Conservation (phyloP, 1,284 basidiomycete species). For the Naganishia sp. region DNA sequence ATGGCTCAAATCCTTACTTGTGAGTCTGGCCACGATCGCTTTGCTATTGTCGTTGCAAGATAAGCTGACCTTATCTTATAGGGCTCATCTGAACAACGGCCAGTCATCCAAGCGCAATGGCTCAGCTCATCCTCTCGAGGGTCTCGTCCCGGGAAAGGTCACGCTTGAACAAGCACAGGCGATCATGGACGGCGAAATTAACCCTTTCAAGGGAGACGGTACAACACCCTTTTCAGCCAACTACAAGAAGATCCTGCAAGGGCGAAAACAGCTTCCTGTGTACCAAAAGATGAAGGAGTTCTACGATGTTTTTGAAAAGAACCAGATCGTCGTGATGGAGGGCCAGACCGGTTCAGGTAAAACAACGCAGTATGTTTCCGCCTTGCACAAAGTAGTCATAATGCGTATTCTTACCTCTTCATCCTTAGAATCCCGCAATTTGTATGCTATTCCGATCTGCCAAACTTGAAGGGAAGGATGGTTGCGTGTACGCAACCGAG, state of each 20-base stretch:
- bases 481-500: slow-evolving; percentile 97
- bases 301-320: slow-evolving; percentile 65
- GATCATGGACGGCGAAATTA: slow-evolving; percentile 77
- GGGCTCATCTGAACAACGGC: slow-evolving; percentile 25
- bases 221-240: slow-evolving; percentile 65
- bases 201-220: slow-evolving; percentile 72
- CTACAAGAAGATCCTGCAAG: slow-evolving; percentile 84
- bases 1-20: slow-evolving; percentile 22
- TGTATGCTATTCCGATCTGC: slow-evolving; percentile 88
- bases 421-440: slow-evolving; percentile 85
- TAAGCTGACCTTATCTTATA: background rate
- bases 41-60: background rate
- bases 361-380: slow-evolving; percentile 72
- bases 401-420: slow-evolving; percentile 38
- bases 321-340: slow-evolving; percentile 94
- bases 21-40: background rate
- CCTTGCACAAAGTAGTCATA: no score
- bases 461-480: slow-evolving; percentile 81
- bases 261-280: slow-evolving; percentile 86
- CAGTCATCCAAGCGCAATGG: slow-evolving; percentile 14
- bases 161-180: slow-evolving; percentile 68
- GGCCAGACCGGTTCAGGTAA: slow-evolving; percentile 98
- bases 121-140: slow-evolving; percentile 63
- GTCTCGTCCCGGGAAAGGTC: slow-evolving; percentile 77
- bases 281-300: slow-evolving; percentile 92